A percentile compares a stretch with the other conserved stretches of the same genome.
Evolutionary conservation across 352 stramenopile species (phyloP).

Genomic region (Plasmopara viticola): DNA sequence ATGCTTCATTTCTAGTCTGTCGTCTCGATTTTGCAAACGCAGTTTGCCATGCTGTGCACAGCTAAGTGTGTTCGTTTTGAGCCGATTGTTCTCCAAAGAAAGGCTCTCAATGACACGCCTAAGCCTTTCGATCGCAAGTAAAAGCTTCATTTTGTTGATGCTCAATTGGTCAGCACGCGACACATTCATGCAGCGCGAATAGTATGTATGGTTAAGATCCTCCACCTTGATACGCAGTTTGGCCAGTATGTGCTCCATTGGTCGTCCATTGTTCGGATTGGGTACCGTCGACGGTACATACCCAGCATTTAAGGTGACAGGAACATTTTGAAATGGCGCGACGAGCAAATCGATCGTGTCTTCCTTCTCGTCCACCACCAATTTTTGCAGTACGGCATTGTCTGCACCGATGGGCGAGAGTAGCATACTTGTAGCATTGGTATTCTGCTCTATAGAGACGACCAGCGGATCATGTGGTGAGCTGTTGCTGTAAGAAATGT

Average conservation of each 20-base stretch:
- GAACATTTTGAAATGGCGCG: constrained; percentile 41
- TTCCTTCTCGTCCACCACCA: constrained; percentile 52
- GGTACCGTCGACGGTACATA: not conserved
- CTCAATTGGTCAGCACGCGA: constrained; percentile 17
- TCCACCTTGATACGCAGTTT: constrained; percentile 47
- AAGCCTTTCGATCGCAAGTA: constrained; percentile 45
- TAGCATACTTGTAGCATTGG: constrained; percentile 49
- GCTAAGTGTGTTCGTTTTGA: constrained; percentile 32
- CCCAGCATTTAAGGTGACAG: constrained; percentile 4
- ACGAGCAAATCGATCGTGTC: constrained; percentile 56
- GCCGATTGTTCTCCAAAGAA: constrained; percentile 34
- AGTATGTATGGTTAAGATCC: constrained; percentile 56
- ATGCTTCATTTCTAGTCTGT: constrained; percentile 7
- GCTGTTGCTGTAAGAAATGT: constrained; percentile 31
- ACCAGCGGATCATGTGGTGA: constrained; percentile 14
- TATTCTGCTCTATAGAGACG: constrained; percentile 15
- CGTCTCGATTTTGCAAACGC: constrained; percentile 9
- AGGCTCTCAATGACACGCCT: constrained; percentile 44
- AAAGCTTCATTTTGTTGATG: constrained; percentile 42
- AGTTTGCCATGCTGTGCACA: constrained; percentile 15
- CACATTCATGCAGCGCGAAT: constrained; percentile 44
- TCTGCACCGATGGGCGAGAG: constrained; percentile 51
- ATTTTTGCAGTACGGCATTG: constrained; percentile 35
- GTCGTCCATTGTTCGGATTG: constrained; percentile 11
- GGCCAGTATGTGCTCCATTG: constrained; percentile 34